These are phyloP conservation scores for Selenicereus undatus DNA, from an alignment of 148 eudicot species.

Conservation along the genomic window DNA sequence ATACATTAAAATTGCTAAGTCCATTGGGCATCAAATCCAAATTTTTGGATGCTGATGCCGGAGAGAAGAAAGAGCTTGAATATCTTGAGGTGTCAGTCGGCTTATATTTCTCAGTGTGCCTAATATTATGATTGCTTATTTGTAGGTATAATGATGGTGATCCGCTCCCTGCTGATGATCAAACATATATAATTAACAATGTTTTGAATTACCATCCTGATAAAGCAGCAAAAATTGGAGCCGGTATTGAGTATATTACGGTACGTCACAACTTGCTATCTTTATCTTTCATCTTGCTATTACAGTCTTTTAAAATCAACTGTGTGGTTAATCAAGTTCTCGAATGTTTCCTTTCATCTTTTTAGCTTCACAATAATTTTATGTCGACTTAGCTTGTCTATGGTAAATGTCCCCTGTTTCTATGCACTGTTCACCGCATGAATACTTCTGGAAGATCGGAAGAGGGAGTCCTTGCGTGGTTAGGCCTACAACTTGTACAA, in stretches of 20 bases:
- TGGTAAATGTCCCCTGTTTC: neutral
- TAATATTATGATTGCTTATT: conserved; percentile 18
- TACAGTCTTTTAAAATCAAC: neutral
- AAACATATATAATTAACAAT: conserved; percentile 53
- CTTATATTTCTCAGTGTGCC: neutral
- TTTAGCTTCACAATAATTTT: neutral
- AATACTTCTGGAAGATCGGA: neutral
- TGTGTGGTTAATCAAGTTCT: neutral
- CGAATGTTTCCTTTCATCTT: neutral
- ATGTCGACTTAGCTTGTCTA: neutral
- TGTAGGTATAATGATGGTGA: conserved; percentile 84
- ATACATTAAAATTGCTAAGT: neutral
- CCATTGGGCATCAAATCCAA: neutral
- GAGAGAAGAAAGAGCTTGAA: neutral
- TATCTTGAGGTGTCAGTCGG: neutral
- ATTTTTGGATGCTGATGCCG: neutral
- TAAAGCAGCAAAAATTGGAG: conserved; percentile 70
- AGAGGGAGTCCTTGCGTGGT: too few relatives aligned
- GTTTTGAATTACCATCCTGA: conserved; percentile 80
- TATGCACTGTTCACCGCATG: neutral
- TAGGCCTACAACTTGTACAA: too few relatives aligned
- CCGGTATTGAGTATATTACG: conserved; percentile 69
- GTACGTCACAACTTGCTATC: conserved; percentile 32
- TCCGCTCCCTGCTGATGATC: conserved; percentile 75
- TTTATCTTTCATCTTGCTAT: neutral